phyloP scores from a whole-genome alignment of 179 eudicot species.

The Nepenthes alata region DNA sequence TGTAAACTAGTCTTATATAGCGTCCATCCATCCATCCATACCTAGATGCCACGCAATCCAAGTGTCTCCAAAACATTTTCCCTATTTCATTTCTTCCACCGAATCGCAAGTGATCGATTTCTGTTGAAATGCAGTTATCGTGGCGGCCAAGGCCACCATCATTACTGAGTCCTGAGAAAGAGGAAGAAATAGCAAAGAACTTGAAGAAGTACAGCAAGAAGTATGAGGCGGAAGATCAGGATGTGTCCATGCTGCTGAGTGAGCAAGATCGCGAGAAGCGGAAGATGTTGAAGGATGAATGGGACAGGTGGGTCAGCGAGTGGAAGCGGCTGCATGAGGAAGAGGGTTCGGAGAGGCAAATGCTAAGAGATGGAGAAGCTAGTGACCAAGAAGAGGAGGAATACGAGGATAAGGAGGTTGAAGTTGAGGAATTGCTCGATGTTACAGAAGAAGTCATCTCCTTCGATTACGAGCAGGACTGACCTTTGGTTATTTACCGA shows the following conservation, averaged over 20 bases:
- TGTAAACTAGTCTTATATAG: no score
- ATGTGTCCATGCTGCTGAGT: conserved; percentile 56
- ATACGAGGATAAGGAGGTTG: conserved; percentile 74
- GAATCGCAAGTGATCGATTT: not conserved
- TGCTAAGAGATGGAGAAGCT: conserved; percentile 63
- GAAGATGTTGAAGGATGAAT: conserved; percentile 61
- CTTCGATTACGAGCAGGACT: conserved; percentile 23
- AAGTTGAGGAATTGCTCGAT: conserved; percentile 65
- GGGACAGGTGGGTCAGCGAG: conserved; percentile 57
- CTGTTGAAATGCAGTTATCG: conserved; percentile 30
- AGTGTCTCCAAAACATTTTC: no score
- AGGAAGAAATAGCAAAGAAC: conserved; percentile 83
- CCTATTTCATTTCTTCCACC: not conserved
- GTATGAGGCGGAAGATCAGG: conserved; percentile 83
- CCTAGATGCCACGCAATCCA: no score
- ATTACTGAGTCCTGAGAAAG: conserved; percentile 62
- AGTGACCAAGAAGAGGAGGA: conserved; percentile 75
- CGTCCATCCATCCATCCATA: no score
- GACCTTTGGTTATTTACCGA: not conserved
- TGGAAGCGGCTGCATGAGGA: conserved; percentile 61
- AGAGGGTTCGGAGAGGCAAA: conserved; percentile 51
- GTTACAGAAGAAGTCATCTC: conserved; percentile 52
- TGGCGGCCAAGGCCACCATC: conserved; percentile 89
- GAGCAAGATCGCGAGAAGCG: conserved; percentile 88
- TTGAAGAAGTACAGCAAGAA: conserved; percentile 78